Base-by-base conservation (phyloP, 345 rosid species). In the Eucalyptus pauciflora region DNA sequence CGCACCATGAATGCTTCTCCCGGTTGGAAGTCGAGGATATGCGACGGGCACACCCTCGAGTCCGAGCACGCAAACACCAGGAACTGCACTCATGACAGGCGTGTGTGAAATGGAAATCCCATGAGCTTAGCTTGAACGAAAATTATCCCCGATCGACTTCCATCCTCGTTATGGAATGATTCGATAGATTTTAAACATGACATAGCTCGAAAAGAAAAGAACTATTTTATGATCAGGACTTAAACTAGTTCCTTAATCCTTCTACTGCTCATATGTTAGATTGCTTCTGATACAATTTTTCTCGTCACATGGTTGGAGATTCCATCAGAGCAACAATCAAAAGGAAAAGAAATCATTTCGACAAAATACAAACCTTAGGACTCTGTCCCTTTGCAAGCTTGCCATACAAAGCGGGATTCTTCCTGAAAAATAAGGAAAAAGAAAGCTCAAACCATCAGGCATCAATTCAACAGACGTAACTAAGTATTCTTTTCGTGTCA, bases 51-150 rank as follows among this genome's bases (percentile, higher is more conserved):
- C 45, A 98, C 99, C 81, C 99, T 92, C 22, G 99, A 98, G 92
- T 98, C 99, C 76, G 99, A 96, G 96, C 99, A 98, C 31, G 99
- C 99, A 89, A 98, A 97, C 58, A 98, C 98, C 95, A 98, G 3
- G 94, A 95, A 98, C 99, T 97, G 95, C 94, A 91, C 22, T 67
- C 20, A 88, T 13, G 41, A 64, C 41, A 10, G 2, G 16, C 71
- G 3, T 41, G 56, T 43, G 67, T 60, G 31, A 22, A 90, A 56
- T 29, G 31, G 62, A 22, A 80, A 83, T 52, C 58, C 58, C 58
- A 52, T 3, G 24, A 18, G 58, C 58, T 18, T 3, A 52, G 58
- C 58, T 52, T 52, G 25, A 52, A 10, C 5, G 10, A 1, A 52
- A 52, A 52, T 52, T 52, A 52, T 52, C 29, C 20, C 16, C 27